Evolutionary conservation across 2,329 filamentous ascomycete genomes (phyloP), one percentile per base, ranked within the genome.

Genomic region (Esteya vermicola): DNA sequence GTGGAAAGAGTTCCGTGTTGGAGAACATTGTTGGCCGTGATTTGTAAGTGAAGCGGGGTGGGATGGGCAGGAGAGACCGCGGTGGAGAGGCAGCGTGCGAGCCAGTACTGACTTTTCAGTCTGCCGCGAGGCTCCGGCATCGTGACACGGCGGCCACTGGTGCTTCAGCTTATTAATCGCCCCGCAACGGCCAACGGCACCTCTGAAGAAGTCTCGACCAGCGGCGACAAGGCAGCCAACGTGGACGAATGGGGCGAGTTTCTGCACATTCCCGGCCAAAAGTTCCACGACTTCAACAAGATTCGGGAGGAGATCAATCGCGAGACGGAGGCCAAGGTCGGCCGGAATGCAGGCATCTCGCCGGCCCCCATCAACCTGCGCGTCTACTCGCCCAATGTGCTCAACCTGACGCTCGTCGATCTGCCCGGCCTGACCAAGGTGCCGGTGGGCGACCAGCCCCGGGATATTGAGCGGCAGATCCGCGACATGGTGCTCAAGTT

Each of bases 11-110:
- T 72, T 98, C 91, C 16, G 91, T 98, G 52, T 65, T 98, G 55
- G 91, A 98, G 64, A 98, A 98, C 57, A 98, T 98, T 55, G 91
- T 98, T 43, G 91, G 91, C 44, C 77, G 91, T 69, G 91, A 98
- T 66, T 98, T 98, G 89, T 96, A 16, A 35, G 33, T 16, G 19
- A 3, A n/a, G 14, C 6, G 14, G 22, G 16, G 9, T 16, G 21
- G 6, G 8, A 35, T 2, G 26, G 3, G 23, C 9, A 21, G 4
- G 26, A 5, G 9, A 38, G 36, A 27, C n/a, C n/a, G n/a, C n/a
- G n/a, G n/a, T n/a, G 23, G 3, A n/a, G 21, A 18, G 23, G 16
- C 6, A 20, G 20, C 4, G 26, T 13, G 19, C 12, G 9, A 22
- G 9, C 16, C 4, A n/a, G 10, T 18, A 23, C 33, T 37, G 22